Percentiles rank a stretch among this genome's conserved stretches.
phyloP scores from a whole-genome alignment of 768 basidiomycete species.

The Amanita inopinata region DNA sequence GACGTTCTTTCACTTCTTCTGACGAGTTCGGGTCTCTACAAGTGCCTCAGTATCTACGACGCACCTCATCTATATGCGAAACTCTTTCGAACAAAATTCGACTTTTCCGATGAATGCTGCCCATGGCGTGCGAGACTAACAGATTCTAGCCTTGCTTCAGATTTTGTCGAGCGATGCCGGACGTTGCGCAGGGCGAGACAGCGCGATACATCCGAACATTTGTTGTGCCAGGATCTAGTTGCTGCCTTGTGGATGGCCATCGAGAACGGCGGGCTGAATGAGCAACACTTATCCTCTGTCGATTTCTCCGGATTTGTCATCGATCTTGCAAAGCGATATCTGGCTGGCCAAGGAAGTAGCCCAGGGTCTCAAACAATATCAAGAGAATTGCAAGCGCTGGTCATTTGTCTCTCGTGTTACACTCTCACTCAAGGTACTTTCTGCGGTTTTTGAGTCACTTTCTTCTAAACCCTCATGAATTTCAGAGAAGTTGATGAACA shows the following conservation, averaged over 20 bases:
- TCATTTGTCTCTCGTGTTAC: slow-evolving; percentile 33
- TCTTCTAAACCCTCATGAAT: slow-evolving; percentile 12
- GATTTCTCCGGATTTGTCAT: slow-evolving; percentile 31
- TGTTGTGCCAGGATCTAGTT: slow-evolving; percentile 40
- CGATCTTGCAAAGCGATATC: slow-evolving; percentile 16
- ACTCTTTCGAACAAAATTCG: slow-evolving; percentile 44
- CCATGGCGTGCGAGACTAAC: slow-evolving; percentile 19
- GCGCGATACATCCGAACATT: slow-evolving; percentile 20
- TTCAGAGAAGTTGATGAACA: slow-evolving; percentile 25
- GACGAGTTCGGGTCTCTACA: slow-evolving; percentile 34
- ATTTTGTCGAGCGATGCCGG: slow-evolving; percentile 37
- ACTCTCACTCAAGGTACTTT: slow-evolving; percentile 27
- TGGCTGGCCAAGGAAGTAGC: slow-evolving; percentile 7
- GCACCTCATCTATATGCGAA: slow-evolving; percentile 49
- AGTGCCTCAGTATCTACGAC: slow-evolving; percentile 28
- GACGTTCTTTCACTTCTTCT: slow-evolving; percentile 34
- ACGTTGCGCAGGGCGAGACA: slow-evolving; percentile 39
- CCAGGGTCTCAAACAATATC: slow-evolving; percentile 4
- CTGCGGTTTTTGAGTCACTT: slow-evolving; percentile 6
- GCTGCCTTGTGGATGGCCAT: slow-evolving; percentile 50
- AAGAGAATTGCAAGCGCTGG: slow-evolving; percentile 19
- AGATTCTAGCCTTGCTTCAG: slow-evolving; percentile 34
- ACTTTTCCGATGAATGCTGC: slow-evolving; percentile 21
- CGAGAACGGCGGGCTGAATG: slow-evolving; percentile 43
- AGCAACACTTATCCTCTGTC: slow-evolving; percentile 30